Conservation (phyloP, 2,329 filamentous ascomycete species). For the Stagonosporopsis vannaccii region DNA sequence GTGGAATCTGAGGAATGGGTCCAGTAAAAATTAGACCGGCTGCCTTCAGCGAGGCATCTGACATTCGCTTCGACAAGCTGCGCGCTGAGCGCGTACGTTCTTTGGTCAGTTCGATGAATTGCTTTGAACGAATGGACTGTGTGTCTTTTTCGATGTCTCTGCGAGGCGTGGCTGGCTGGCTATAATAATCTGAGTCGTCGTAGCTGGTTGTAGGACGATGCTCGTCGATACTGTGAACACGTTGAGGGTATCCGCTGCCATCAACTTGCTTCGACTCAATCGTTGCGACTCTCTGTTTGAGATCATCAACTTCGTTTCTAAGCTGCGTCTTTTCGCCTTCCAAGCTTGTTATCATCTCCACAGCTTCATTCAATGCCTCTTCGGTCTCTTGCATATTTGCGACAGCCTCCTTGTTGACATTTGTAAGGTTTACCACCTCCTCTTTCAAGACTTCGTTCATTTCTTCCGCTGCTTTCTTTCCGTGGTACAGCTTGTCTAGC, state of each 20-base stretch:
- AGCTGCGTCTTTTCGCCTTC: conserved; percentile 38
- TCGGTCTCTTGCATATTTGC: conserved; percentile 35
- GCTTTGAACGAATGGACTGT: conserved; percentile 32
- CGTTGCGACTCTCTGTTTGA: conserved; percentile 29
- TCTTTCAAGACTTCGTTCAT: conserved; percentile 33
- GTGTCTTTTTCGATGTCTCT: neutral
- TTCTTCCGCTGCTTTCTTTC: conserved; percentile 24
- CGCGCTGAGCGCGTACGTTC: conserved; percentile 35
- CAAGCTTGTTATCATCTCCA: conserved; percentile 40
- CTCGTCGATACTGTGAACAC: conserved; percentile 45
- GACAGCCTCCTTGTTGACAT: conserved; percentile 39
- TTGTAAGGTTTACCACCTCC: conserved; percentile 33
- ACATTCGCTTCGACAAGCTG: conserved; percentile 42
- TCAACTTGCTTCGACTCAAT: conserved; percentile 28
- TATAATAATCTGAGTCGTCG: conserved; percentile 49
- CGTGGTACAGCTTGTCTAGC: conserved; percentile 24
- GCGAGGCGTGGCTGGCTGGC: conserved; percentile 43
- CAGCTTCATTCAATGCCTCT: conserved; percentile 43
- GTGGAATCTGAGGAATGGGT: conserved; percentile 27
- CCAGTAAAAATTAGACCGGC: conserved; percentile 19
- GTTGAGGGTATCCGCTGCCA: conserved; percentile 28
- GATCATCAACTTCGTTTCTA: conserved; percentile 30
- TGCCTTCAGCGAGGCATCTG: conserved; percentile 38
- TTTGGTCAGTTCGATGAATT: conserved; percentile 38
- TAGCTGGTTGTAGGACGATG: conserved; percentile 47